phyloP scores from a whole-genome alignment of 495 filamentous ascomycete genomes.

The Darksidea phi region DNA sequence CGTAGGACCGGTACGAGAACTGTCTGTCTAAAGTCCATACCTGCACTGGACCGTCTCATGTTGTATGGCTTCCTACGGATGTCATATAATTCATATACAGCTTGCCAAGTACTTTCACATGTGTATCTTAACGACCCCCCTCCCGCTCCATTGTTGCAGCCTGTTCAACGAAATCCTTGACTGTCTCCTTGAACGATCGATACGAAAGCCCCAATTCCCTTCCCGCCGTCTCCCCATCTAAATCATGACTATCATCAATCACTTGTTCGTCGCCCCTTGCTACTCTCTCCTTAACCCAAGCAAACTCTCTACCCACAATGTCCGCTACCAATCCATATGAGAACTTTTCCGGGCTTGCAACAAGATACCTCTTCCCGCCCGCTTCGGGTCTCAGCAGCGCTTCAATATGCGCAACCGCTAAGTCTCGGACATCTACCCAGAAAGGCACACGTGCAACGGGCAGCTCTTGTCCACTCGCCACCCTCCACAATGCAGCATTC shows the following conservation, averaged over 20 bases:
- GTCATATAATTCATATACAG: too few relatives aligned
- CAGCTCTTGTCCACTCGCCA: slow-evolving; percentile 38
- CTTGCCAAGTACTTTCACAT: too few relatives aligned
- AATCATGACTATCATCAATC: slow-evolving; percentile 36
- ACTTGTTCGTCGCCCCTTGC: slow-evolving; percentile 37
- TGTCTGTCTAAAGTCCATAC: too few relatives aligned
- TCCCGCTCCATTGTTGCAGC: slow-evolving; percentile 9
- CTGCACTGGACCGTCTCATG: too few relatives aligned
- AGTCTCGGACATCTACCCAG: slow-evolving; percentile 51
- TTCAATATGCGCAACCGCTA: slow-evolving; percentile 48
- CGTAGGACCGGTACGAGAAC: too few relatives aligned
- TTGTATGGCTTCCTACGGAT: too few relatives aligned
- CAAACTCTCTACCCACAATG: slow-evolving; percentile 43
- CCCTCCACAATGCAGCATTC: slow-evolving; percentile 40
- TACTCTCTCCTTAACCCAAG: slow-evolving; percentile 36
- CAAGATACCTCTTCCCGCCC: slow-evolving; percentile 44
- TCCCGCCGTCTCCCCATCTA: slow-evolving; percentile 48
- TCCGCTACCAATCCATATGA: slow-evolving; percentile 46
- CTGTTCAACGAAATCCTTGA: slow-evolving; percentile 27
- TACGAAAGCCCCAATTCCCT: slow-evolving; percentile 47
- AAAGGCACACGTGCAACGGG: slow-evolving; percentile 42
- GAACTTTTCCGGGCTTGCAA: slow-evolving; percentile 44
- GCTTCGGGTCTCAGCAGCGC: slow-evolving; percentile 41
- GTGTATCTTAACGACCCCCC: too few relatives aligned
- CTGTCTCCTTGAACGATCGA: slow-evolving; percentile 45